A percentile compares a stretch with the other conserved stretches of the same genome.
These are phyloP conservation scores for Schwanniomyces occidentalis DNA, from an alignment of 805 yeast species.

Conservation along the genomic window DNA sequence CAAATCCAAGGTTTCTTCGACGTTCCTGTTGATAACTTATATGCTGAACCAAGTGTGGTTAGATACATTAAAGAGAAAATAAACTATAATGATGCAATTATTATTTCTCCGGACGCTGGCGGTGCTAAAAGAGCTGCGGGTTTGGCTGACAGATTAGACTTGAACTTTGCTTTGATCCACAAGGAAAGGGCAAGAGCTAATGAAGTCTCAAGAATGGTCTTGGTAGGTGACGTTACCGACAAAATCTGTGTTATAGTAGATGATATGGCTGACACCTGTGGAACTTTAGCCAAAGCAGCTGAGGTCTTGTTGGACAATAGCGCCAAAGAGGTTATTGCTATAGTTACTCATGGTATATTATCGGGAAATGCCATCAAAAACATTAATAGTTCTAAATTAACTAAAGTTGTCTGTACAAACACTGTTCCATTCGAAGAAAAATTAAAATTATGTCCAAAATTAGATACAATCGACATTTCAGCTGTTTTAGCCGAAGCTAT, in stretches of 20 bases:
- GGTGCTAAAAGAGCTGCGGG: constrained; percentile 98
- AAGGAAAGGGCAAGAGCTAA: constrained; percentile 95
- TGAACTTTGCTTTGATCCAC: constrained; percentile 93
- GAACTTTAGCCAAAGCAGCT: constrained; percentile 93
- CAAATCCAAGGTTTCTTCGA: constrained; percentile 97
- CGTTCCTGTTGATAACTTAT: constrained; percentile 92
- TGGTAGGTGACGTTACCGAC: constrained; percentile 89
- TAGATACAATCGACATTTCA: constrained; percentile 81
- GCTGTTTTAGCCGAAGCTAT: constrained; percentile 91
- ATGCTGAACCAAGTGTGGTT: constrained; percentile 90
- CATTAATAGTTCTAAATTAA: constrained; percentile 65
- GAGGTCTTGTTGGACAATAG: constrained; percentile 78
- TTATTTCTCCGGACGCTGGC: constrained; percentile 98
- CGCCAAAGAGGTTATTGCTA: constrained; percentile 84
- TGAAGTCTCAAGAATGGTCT: constrained; percentile 91
- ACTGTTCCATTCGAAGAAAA: constrained; percentile 81
- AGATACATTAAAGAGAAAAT: constrained; percentile 73
- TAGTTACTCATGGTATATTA: constrained; percentile 94
- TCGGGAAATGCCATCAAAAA: constrained; percentile 80
- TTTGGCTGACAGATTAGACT: constrained; percentile 86
- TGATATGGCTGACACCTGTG: constrained; percentile 99
- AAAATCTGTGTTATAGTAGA: constrained; percentile 86
- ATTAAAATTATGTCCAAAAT: constrained; percentile 58
- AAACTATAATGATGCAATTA: constrained; percentile 58
- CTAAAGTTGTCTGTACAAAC: constrained; percentile 85